Conservation (phyloP, 495 filamentous ascomycete genomes). For the Penicillium riverlandense region DNA sequence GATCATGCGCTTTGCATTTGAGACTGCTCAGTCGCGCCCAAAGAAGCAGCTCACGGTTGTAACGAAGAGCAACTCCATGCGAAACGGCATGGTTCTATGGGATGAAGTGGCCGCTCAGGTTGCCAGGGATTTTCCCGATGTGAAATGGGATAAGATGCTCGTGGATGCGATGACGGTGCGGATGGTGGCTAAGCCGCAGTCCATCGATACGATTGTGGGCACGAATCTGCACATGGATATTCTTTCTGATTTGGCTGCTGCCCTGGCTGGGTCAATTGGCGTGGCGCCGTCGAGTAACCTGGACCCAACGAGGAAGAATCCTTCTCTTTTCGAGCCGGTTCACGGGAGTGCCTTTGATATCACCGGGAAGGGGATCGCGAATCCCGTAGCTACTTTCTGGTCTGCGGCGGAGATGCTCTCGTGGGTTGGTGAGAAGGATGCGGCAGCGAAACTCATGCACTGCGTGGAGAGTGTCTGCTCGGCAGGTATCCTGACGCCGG, state of each 20-base stretch:
- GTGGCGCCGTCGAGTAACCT: slow-evolving; percentile 49
- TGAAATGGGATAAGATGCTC: slow-evolving; percentile 42
- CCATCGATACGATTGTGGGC: slow-evolving; percentile 44
- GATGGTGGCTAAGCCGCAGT: slow-evolving; percentile 40
- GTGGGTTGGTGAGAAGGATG: slow-evolving; percentile 50
- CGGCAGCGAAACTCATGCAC: slow-evolving; percentile 43
- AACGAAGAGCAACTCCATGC: slow-evolving; percentile 45
- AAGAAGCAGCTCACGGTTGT: slow-evolving; percentile 41
- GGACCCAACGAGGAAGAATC: slow-evolving; percentile 48
- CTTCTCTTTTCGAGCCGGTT: slow-evolving; percentile 55
- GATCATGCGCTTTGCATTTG: slow-evolving; percentile 44
- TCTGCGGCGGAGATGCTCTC: slow-evolving; percentile 55
- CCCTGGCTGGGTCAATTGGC: slow-evolving; percentile 41
- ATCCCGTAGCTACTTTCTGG: slow-evolving; percentile 61
- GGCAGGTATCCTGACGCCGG: slow-evolving; percentile 42
- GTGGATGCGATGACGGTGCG: slow-evolving; percentile 47
- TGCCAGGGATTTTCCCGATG: slow-evolving; percentile 38
- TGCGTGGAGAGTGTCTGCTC: slow-evolving; percentile 50
- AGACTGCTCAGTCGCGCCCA: slow-evolving; percentile 28
- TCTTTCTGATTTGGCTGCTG: slow-evolving; percentile 44
- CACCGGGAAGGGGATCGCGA: slow-evolving; percentile 56
- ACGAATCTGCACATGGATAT: slow-evolving; percentile 48
- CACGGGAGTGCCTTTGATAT: slow-evolving; percentile 60
- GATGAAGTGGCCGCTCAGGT: slow-evolving; percentile 35
- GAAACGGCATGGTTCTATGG: slow-evolving; percentile 46